Conservation (phyloP, 108 stramenopile species). For the Nitzschia sp. region DNA sequence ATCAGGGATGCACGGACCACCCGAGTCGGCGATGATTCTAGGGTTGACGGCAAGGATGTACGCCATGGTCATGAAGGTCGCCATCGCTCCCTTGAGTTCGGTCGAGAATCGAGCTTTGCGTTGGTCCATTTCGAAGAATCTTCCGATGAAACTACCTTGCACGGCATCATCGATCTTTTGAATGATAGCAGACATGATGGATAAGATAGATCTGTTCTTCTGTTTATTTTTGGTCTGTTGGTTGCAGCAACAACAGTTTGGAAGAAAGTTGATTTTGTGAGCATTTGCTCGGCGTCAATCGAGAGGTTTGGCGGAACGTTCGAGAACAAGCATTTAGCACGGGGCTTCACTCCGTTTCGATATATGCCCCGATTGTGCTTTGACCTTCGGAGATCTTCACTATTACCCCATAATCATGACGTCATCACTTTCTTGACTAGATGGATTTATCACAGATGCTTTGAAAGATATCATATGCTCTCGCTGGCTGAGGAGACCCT, state of each 20-base stretch:
- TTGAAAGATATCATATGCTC: too few relatives aligned
- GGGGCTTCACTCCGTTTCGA: not conserved
- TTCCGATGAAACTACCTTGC: conserved; percentile 10
- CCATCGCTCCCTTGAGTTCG: conserved; percentile 50
- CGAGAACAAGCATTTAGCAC: too few relatives aligned
- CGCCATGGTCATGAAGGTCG: conserved; percentile 72
- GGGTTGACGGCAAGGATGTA: conserved; percentile 70
- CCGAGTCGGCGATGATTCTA: conserved; percentile 57
- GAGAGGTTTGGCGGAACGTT: too few relatives aligned
- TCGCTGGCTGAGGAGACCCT: too few relatives aligned
- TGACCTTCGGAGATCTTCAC: not conserved
- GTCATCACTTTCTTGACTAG: too few relatives aligned
- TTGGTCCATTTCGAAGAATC: conserved; percentile 41
- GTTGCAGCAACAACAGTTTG: not conserved
- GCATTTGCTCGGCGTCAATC: too few relatives aligned
- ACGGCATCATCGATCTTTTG: conserved; percentile 10
- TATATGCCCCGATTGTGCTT: not conserved
- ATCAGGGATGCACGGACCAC: conserved; percentile 52
- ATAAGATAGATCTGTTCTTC: not conserved
- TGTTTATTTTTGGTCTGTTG: not conserved
- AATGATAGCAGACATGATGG: not conserved
- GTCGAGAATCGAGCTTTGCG: conserved; percentile 43
- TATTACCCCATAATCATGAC: too few relatives aligned
- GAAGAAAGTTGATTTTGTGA: not conserved
- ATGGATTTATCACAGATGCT: too few relatives aligned